Evolutionary conservation across 2,329 filamentous ascomycete species (phyloP), one percentile per base, ranked within the genome.

Genomic region (Beauveria australis): DNA sequence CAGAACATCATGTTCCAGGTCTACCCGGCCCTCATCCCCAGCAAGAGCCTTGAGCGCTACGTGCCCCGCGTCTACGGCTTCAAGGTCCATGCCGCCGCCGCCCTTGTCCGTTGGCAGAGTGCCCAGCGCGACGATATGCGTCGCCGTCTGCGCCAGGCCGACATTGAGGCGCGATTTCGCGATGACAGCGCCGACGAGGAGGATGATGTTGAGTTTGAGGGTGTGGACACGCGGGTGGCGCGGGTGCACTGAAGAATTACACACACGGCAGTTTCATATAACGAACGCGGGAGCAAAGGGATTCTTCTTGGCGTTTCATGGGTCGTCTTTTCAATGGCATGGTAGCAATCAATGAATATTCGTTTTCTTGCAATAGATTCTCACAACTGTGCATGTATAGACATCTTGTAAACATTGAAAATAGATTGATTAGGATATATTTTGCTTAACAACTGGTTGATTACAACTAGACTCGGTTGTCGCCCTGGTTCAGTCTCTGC

Each of bases 1-100:
- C 93, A 97, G 81, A 97, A 97, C 77, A 97, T 99, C 75, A 86
- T 99, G 64, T 97, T 99, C 80, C 94, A 99, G 75, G 94, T 99
- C 60, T 97, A 97, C 73, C 93, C 94, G 6, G 86, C 89, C 26
- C 82, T 99, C 67, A 86, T 95, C 56, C 94, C 94, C 3, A 80
- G 86, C 66, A 99, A 97, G 81, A 91, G 86, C 67, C 81, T 87
- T 64, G 87, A 91, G 65, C 85, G 94, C 66, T 97, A 97, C 75
- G 84, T 93, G 61, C 94, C 94, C 26, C 86, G 89, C 62, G 89
- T 96, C 63, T 99, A 94, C 73, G 94, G 94, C 40, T 99, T 99
- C 81, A 91, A 91, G 70, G 92, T 99, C 6, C 94, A 99, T 76
- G 90, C 92, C 5, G 84, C 89, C 18, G 93, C 94, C 0, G 88